Evolutionary conservation across 129 eudicot species (phyloP).

Genomic region (Ambrosia trifida): DNA sequence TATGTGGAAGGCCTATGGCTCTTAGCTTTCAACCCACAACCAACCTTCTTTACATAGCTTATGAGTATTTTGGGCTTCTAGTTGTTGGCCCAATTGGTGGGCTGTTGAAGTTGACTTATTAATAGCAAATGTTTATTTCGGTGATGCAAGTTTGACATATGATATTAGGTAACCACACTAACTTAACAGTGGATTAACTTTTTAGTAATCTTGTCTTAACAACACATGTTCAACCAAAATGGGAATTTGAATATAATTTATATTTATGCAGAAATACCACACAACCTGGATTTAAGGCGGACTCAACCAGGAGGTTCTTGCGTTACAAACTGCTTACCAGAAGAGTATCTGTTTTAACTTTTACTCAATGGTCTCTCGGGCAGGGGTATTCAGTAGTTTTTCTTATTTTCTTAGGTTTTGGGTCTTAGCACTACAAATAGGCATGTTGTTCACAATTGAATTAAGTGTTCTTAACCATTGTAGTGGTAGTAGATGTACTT

Average conservation of each 20-base stretch:
- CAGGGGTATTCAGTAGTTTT: not conserved
- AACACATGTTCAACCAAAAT: not conserved
- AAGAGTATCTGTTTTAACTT: slow-evolving; percentile 25
- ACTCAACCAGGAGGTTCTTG: slow-evolving; percentile 28
- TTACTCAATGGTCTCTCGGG: slow-evolving; percentile 25
- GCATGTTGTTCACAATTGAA: no score
- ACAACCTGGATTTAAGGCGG: slow-evolving; percentile 20
- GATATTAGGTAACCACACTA: slow-evolving; percentile 26
- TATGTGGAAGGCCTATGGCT: slow-evolving; percentile 42
- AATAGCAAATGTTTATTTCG: slow-evolving; percentile 28
- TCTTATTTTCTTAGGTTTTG: no score
- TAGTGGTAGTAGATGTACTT: no score
- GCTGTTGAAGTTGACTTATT: slow-evolving; percentile 28
- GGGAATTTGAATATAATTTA: no score
- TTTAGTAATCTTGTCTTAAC: not conserved
- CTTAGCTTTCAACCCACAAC: slow-evolving; percentile 31
- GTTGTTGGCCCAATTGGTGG: slow-evolving; percentile 32
- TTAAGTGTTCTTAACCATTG: no score
- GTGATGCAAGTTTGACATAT: slow-evolving; percentile 27
- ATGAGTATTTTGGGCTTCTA: slow-evolving; percentile 33
- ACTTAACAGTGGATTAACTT: not conserved
- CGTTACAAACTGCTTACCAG: slow-evolving; percentile 19
- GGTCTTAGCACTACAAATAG: no score
- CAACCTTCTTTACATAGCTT: slow-evolving; percentile 15
- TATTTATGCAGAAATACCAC: slow-evolving; percentile 15